phyloP scores from a whole-genome alignment of 2,329 filamentous ascomycete genomes.

The Xylariaceae sp. region DNA sequence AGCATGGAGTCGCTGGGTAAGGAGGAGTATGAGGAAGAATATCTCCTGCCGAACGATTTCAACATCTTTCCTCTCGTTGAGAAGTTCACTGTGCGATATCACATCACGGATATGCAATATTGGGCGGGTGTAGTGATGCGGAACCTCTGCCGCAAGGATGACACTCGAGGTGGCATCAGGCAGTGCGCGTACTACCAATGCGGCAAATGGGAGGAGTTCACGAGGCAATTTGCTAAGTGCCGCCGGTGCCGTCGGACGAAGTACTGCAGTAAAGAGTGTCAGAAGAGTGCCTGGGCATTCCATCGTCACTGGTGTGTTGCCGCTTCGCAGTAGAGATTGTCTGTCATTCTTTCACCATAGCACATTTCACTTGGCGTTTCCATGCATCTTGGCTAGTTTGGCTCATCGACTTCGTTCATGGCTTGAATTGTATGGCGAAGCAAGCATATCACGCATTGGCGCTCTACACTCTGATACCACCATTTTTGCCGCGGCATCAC shows the following conservation, averaged over 20 bases:
- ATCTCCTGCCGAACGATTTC: conserved; percentile 85
- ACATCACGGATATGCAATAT: conserved; percentile 97
- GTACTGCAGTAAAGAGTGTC: conserved; percentile 99
- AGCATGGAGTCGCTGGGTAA: conserved; percentile 35
- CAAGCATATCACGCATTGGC: conserved; percentile 37
- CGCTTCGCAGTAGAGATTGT: conserved; percentile 48
- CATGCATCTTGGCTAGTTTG: conserved; percentile 35
- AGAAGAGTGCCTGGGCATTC: conserved; percentile 98
- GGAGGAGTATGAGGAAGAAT: conserved; percentile 74
- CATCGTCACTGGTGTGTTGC: conserved; percentile 96
- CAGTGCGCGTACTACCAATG: conserved; percentile 98
- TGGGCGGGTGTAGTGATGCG: conserved; percentile 99
- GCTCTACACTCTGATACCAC: conserved; percentile 37
- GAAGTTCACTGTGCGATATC: conserved; percentile 94
- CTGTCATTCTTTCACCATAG: conserved; percentile 22
- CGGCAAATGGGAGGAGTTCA: conserved; percentile 96
- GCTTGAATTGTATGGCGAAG: conserved; percentile 35
- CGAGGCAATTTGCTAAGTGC: conserved; percentile 96
- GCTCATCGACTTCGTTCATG: conserved; percentile 31
- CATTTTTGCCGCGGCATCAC: conserved; percentile 32
- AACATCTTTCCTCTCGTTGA: conserved; percentile 98
- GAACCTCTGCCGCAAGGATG: conserved; percentile 96
- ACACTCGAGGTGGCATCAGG: conserved; percentile 85
- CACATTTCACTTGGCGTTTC: conserved; percentile 31
- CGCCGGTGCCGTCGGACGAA: conserved; percentile 93